phyloP scores from a whole-genome alignment of 2,329 filamentous ascomycete genomes.

The Sporothrix luriei region DNA sequence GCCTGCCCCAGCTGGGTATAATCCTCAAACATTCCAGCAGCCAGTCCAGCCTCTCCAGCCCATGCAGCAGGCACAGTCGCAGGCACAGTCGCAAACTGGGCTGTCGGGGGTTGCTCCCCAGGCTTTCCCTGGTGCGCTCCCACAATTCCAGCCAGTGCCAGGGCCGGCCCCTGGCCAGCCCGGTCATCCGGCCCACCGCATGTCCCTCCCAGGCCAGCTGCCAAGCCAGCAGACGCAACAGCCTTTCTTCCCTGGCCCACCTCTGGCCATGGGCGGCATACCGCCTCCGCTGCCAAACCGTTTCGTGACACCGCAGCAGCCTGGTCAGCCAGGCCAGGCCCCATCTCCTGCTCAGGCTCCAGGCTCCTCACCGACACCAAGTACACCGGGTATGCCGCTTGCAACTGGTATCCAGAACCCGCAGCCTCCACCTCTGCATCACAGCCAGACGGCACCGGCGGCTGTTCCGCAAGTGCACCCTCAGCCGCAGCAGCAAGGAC shows the following conservation, averaged over 20 bases:
- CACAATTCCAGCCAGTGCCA: neutral
- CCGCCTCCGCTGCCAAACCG: constrained; percentile 29
- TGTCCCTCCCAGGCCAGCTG: constrained; percentile 25
- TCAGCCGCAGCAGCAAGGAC: constrained; percentile 4
- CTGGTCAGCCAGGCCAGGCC: constrained; percentile 11
- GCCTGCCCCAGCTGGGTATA: neutral
- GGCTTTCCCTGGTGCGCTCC: constrained; percentile 16
- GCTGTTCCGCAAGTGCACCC: neutral
- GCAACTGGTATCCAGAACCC: neutral
- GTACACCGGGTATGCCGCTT: neutral
- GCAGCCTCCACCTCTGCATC: constrained; percentile 19
- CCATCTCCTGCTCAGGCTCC: neutral
- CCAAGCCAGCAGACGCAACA: constrained; percentile 8
- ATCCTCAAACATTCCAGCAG: neutral
- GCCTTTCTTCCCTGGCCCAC: constrained; percentile 26
- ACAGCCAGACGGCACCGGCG: neutral
- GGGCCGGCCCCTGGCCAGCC: neutral
- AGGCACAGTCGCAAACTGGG: neutral
- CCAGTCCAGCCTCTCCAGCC: constrained; percentile 12
- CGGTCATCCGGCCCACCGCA: constrained; percentile 16
- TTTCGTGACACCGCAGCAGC: neutral
- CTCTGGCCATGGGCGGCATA: constrained; percentile 7
- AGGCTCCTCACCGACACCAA: neutral
- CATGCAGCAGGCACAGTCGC: neutral
- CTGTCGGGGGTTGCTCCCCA: neutral